These are phyloP conservation scores for Trebouxia sp. DNA, from an alignment of 139 green algal genomes.

Conservation along the genomic window DNA sequence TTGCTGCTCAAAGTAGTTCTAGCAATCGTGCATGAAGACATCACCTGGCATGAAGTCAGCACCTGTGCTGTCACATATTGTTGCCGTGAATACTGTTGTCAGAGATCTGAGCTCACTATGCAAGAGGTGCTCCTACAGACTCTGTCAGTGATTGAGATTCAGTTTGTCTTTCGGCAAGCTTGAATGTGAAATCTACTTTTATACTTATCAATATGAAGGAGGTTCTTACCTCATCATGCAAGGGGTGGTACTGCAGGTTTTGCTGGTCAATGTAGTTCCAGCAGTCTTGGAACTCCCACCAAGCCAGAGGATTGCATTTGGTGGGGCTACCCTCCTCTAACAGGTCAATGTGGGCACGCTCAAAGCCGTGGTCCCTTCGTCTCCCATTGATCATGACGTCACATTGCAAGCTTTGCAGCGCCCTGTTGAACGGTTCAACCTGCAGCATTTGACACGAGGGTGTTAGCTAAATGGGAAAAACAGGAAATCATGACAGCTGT, in stretches of 20 bases:
- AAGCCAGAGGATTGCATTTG: slow-evolving; percentile 56
- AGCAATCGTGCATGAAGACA: too few species aligned
- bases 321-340: slow-evolving; percentile 34
- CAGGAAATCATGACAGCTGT: too few species aligned
- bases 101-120: too few species aligned
- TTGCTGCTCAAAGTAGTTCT: too few species aligned
- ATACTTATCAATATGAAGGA: background rate
- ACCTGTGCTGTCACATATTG: too few species aligned
- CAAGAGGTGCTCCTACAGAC: too few species aligned
- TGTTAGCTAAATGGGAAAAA: too few species aligned
- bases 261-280: slow-evolving; percentile 36
- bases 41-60: too few species aligned
- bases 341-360: slow-evolving; percentile 49
- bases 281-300: slow-evolving; percentile 62
- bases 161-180: too few species aligned
- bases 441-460: background rate
- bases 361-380: slow-evolving; percentile 54
- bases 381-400: slow-evolving; percentile 69
- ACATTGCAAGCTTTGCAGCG: slow-evolving; percentile 37
- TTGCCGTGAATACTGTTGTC: too few species aligned
- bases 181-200: background rate
- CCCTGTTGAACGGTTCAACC: slow-evolving; percentile 64
- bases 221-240: slow-evolving; percentile 35
- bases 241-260: slow-evolving; percentile 32
- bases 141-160: too few species aligned